A percentile compares a stretch with the other conserved stretches of the same genome.
phyloP scores from a whole-genome alignment of 2,329 filamentous ascomycete genomes.

The Ophiostoma sp. region DNA sequence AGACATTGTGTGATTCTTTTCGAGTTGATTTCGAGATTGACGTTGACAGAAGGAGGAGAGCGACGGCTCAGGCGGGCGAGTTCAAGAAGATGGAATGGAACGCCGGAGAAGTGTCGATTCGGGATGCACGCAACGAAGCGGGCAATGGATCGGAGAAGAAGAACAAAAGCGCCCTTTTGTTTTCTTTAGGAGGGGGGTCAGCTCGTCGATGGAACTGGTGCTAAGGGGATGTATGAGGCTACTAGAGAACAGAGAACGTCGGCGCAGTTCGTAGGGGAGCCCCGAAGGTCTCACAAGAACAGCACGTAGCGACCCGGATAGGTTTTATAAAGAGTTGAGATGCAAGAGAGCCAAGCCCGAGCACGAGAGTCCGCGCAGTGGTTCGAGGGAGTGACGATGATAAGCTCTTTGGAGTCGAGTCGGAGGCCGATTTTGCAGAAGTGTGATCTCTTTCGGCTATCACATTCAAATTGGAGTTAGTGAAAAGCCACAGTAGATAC shows the following conservation, averaged over 20 bases:
- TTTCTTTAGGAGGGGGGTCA: background rate
- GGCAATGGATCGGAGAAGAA: conserved; percentile 4
- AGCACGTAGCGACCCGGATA: background rate
- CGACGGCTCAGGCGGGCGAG: background rate
- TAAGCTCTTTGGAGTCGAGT: background rate
- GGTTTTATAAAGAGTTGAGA: background rate
- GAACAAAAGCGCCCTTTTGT: conserved; percentile 15
- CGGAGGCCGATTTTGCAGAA: background rate
- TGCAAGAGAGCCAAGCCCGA: background rate
- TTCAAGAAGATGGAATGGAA: conserved; percentile 1
- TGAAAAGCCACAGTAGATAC: background rate
- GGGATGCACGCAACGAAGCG: conserved; percentile 7
- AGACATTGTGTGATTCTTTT: conserved; percentile 4
- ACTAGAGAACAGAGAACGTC: background rate
- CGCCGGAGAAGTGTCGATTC: background rate
- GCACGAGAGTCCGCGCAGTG: background rate
- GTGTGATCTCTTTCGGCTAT: background rate
- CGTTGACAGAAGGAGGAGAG: background rate
- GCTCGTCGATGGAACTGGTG: background rate
- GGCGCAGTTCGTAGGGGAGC: conserved; percentile 4
- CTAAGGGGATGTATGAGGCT: background rate
- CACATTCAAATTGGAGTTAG: background rate
- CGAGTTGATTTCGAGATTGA: background rate
- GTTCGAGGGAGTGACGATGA: background rate
- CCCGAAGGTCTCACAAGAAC: background rate